phyloP scores from a whole-genome alignment of 1,284 basidiomycete species.

The Puccinia triticina region DNA sequence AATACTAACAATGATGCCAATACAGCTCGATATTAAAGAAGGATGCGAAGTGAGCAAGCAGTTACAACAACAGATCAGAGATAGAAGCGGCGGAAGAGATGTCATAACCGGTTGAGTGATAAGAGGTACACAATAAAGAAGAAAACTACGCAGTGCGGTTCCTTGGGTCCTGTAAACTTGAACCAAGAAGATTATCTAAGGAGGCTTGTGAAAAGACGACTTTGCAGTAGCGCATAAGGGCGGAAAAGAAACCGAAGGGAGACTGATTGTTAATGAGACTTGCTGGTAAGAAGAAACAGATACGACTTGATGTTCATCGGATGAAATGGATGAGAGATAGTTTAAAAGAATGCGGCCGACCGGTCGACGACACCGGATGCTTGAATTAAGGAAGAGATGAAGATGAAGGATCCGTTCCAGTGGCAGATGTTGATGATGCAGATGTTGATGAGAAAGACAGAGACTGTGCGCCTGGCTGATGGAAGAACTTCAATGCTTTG shows the following conservation, averaged over 20 bases:
- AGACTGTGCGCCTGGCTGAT: slow-evolving; percentile 17
- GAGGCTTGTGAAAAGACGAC: no score
- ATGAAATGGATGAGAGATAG: not conserved
- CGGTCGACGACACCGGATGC: not conserved
- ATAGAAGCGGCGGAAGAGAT: not conserved
- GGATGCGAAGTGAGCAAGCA: not conserved
- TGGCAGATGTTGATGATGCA: not conserved
- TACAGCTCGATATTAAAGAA: no score
- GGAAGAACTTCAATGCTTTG: slow-evolving; percentile 12
- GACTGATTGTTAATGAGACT: not conserved
- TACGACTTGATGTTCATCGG: not conserved
- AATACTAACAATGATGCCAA: no score
- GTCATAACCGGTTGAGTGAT: no score
- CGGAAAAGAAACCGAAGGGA: not conserved
- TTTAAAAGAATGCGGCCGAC: not conserved
- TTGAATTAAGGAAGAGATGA: not conserved
- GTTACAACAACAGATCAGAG: not conserved
- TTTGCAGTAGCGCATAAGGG: no score
- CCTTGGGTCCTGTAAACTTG: no score
- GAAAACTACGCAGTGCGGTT: not conserved
- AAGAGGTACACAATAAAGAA: no score
- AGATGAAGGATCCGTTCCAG: not conserved
- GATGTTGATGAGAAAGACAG: not conserved
- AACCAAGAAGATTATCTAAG: no score
- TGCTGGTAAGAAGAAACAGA: not conserved